A percentile compares a stretch with the other conserved stretches of the same genome.
Conservation (phyloP, 805 yeast genomes). For the Komagataella populi region DNA sequence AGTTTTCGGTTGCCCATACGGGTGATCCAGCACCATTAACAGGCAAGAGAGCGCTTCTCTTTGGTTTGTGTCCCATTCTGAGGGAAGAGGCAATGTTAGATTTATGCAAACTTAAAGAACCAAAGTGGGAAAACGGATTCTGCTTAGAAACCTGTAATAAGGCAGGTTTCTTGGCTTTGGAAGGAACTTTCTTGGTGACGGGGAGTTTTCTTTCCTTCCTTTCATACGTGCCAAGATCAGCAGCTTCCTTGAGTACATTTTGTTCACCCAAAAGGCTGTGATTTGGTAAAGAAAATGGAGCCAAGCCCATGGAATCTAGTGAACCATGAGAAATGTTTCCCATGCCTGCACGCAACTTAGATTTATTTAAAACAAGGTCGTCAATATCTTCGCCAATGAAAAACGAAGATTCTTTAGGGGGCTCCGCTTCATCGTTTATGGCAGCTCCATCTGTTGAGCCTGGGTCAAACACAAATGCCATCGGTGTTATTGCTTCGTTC, state of each 20-base stretch:
- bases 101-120: background rate
- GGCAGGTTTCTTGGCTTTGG: background rate
- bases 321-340: background rate
- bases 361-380: background rate
- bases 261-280: background rate
- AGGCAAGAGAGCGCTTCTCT: background rate
- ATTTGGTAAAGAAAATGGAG: background rate
- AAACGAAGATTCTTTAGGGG: background rate
- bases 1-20: background rate
- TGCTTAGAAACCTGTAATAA: background rate
- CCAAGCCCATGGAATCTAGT: background rate
- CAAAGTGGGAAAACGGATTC: background rate
- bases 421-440: background rate
- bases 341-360: background rate
- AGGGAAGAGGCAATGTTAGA: background rate
- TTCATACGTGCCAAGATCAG: background rate
- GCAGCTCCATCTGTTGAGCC: background rate
- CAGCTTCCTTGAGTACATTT: background rate
- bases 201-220: background rate
- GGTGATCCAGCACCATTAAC: background rate
- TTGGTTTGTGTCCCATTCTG: background rate
- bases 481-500: conserved; percentile 42
- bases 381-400: background rate
- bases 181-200: background rate
- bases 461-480: conserved; percentile 19